Percentiles rank a stretch among this genome's conserved stretches.
Conservation (phyloP, 768 basidiomycete genomes). For the Tulasnella sp. region DNA sequence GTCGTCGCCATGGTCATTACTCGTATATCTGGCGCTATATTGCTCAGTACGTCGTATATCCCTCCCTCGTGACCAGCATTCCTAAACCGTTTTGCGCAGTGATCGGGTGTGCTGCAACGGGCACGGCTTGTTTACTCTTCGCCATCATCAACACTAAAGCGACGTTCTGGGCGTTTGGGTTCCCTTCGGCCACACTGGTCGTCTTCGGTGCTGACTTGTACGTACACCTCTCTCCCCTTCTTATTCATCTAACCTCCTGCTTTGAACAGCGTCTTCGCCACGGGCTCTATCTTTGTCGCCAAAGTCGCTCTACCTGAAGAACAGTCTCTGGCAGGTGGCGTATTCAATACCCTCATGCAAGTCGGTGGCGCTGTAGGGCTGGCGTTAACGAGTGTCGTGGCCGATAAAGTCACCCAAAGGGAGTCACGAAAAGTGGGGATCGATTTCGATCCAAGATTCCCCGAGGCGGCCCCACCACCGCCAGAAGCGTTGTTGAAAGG, state of each 20-base stretch:
- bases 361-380: conserved; percentile 48
- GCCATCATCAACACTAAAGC: conserved; percentile 46
- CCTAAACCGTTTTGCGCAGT: conserved; percentile 24
- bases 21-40: conserved; percentile 40
- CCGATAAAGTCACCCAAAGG: conserved; percentile 37
- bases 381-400: conserved; percentile 60
- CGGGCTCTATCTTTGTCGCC: conserved; percentile 63
- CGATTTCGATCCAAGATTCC: conserved; percentile 22
- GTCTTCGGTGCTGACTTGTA: conserved; percentile 67
- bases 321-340: conserved; percentile 60
- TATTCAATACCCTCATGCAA: conserved; percentile 72
- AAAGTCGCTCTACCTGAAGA: conserved; percentile 53
- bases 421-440: conserved; percentile 28
- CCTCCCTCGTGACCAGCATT: background rate
- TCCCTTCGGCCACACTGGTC: conserved; percentile 49
- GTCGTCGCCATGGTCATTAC: conserved; percentile 49
- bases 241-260: background rate
- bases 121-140: conserved; percentile 47
- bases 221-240: background rate
- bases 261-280: conserved; percentile 37
- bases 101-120: conserved; percentile 46
- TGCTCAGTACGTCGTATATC: conserved; percentile 39
- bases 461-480: conserved; percentile 26
- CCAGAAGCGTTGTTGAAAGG: conserved; percentile 34
- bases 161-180: conserved; percentile 64